Conservation (phyloP, 371 early-diverging fungal species). For the Mucor irregularis region DNA sequence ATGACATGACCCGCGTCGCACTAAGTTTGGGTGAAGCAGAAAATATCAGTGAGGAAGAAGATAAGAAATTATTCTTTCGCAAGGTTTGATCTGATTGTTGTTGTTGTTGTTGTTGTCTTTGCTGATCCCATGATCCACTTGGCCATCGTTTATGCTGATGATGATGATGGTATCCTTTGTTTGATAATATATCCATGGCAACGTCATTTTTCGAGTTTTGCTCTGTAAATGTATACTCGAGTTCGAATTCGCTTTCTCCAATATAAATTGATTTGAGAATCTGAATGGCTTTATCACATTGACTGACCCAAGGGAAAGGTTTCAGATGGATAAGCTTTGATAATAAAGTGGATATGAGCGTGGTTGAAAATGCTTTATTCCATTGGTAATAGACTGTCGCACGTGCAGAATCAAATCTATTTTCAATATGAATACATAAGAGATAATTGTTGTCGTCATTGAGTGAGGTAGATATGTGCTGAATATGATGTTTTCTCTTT, state of each 20-base stretch:
- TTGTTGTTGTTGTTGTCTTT: conserved; percentile 5
- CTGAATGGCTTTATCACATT: conserved; percentile 7
- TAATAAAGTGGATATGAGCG: neutral
- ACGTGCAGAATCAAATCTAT: conserved; percentile 17
- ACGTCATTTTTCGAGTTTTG: conserved; percentile 1
- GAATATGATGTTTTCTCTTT: conserved; percentile 3
- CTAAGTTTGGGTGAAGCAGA: conserved; percentile 12
- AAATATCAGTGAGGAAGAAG: conserved; percentile 23
- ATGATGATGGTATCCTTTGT: no score
- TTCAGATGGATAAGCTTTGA: neutral
- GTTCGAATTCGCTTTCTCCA: neutral
- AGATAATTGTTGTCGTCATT: conserved; percentile 1
- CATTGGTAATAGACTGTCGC: conserved; percentile 26
- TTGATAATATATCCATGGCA: conserved; percentile 13
- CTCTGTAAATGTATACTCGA: conserved; percentile 8
- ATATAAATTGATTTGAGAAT: neutral
- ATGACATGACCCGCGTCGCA: conserved; percentile 4
- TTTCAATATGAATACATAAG: conserved; percentile 4
- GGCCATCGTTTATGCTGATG: conserved; percentile 10
- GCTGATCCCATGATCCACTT: conserved; percentile 38
- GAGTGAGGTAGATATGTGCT: conserved; percentile 5
- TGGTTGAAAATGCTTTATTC: neutral
- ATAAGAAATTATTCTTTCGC: conserved; percentile 28
- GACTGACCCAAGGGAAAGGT: conserved; percentile 3
- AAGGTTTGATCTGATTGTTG: conserved; percentile 2